Evolutionary conservation across 371 early-diverging fungal species (phyloP), one percentile per base, ranked within the genome.

Genomic region (Funneliformis caledonium): DNA sequence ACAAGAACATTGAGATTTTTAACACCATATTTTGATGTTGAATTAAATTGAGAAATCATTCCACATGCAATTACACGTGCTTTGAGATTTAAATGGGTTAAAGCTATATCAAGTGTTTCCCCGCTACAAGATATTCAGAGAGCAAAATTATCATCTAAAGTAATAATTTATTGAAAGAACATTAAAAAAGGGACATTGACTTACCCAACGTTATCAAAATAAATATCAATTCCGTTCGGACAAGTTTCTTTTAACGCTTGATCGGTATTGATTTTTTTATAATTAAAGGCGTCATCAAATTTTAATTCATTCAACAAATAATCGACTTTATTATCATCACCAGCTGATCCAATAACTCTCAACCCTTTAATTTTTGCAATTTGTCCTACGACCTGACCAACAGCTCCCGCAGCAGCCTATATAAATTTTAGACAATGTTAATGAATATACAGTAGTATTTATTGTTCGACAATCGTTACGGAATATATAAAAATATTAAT

Each of bases 261-360:
- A 43, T 19, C 37, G 14, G 43, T 33, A 45, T 76, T 64, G 47
- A 33, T 10, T 0, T 85, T 89, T 82, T 91, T 91, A 89, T 94
- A 94, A 87, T 94, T 94, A 86, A 95, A 89, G 5, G 90, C 94
- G 9, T 83, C 91, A 84, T 93, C 92, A 75, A 91, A 87, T n/a
- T 89, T 89, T 14, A 92, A 82, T 50, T 86, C 88, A 37, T 88
- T 85, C 70, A 84, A 85, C 50, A 93, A 85, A 82, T 86, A 89
- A 19, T 87, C 86, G 72, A 91, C 91, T 85, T 95, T 95, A 56
- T 92, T 93, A 69, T 92, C 90, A 10, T 88, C 85, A 0, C 94
- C 93, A 0, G 93, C 93, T 5, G 42, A 88, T 88, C 43, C 93
- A 62, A 95, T 88, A 8, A 94, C 94, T 19, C 86, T 85, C 82